Conservation (phyloP, 164 flowering plant species). For the Akebia trifoliata region DNA sequence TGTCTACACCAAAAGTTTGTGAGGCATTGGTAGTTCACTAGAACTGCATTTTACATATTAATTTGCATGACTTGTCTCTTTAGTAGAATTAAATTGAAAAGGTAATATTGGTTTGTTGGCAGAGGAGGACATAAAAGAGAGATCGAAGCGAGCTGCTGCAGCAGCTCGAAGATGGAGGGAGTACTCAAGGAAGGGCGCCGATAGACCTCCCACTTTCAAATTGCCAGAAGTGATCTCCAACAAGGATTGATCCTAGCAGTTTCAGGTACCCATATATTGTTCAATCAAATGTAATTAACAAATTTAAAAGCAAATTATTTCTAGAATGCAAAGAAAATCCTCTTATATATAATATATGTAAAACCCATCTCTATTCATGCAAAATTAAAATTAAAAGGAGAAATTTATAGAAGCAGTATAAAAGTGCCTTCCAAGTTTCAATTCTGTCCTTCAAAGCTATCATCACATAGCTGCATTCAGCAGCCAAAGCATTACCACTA, state of each 20-base stretch:
- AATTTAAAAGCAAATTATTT: no score
- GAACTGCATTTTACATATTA: neutral
- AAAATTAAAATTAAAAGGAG: neutral
- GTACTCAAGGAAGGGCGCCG: slow-evolving; percentile 81
- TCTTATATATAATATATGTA: slow-evolving; percentile 9
- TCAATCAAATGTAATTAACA: no score
- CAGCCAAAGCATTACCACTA: no score
- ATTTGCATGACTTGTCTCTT: neutral
- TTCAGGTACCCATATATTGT: no score
- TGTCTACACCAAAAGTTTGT: neutral
- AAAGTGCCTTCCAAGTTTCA: no score
- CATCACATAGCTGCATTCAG: no score
- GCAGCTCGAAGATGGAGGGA: slow-evolving; percentile 98
- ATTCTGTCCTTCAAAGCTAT: no score
- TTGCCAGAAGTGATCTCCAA: slow-evolving; percentile 70
- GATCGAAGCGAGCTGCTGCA: slow-evolving; percentile 79
- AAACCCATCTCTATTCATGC: neutral
- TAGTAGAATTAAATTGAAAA: neutral
- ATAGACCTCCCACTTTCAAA: slow-evolving; percentile 71
- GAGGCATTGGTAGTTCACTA: neutral
- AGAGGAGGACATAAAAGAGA: slow-evolving; percentile 78
- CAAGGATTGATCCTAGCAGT: slow-evolving; percentile 30
- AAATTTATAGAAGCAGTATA: no score
- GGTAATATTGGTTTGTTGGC: slow-evolving; percentile 18
- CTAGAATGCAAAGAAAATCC: no score